Percentiles rank a stretch among this genome's conserved stretches.
phyloP scores from a whole-genome alignment of 2,329 filamentous ascomycete species.

The Westerdykella ornata region DNA sequence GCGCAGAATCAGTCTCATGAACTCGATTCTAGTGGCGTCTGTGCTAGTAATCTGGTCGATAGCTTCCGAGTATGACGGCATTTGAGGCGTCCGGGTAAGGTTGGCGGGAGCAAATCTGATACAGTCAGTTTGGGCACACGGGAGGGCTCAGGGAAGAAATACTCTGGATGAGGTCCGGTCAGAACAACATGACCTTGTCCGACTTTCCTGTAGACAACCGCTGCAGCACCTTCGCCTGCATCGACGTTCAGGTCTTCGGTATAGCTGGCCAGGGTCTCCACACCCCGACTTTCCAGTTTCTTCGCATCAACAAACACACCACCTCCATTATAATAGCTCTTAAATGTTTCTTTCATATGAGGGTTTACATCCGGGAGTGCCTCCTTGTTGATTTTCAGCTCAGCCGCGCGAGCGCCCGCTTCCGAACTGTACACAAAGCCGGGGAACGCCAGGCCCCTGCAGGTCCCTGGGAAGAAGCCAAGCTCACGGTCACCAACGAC shows the following conservation, averaged over 20 bases:
- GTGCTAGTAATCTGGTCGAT: slow-evolving; percentile 61
- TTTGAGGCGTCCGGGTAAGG: slow-evolving; percentile 59
- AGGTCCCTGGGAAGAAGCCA: slow-evolving; percentile 78
- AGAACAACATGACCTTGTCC: slow-evolving; percentile 73
- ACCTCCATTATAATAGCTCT: slow-evolving; percentile 88
- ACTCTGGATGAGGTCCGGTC: slow-evolving; percentile 91
- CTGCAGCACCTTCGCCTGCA: slow-evolving; percentile 64
- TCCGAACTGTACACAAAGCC: slow-evolving; percentile 92
- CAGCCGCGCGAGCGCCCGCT: slow-evolving; percentile 67
- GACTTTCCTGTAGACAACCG: slow-evolving; percentile 75
- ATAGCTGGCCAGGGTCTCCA: slow-evolving; percentile 80
- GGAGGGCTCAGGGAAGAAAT: slow-evolving; percentile 28
- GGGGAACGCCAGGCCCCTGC: slow-evolving; percentile 76
- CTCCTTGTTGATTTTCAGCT: slow-evolving; percentile 57
- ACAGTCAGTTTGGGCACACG: slow-evolving; percentile 9
- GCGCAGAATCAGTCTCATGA: slow-evolving; percentile 69
- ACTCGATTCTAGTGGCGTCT: slow-evolving; percentile 63
- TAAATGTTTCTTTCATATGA: slow-evolving; percentile 55
- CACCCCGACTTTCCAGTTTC: slow-evolving; percentile 54
- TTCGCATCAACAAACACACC: slow-evolving; percentile 82
- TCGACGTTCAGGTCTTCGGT: slow-evolving; percentile 68
- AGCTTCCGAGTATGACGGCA: slow-evolving; percentile 63
- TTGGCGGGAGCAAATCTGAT: slow-evolving; percentile 74
- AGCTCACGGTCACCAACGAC: slow-evolving; percentile 82
- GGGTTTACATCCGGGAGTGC: slow-evolving; percentile 47